Base-by-base conservation (phyloP, 2,329 filamentous ascomycete genomes). In the Neonectria punicea region DNA sequence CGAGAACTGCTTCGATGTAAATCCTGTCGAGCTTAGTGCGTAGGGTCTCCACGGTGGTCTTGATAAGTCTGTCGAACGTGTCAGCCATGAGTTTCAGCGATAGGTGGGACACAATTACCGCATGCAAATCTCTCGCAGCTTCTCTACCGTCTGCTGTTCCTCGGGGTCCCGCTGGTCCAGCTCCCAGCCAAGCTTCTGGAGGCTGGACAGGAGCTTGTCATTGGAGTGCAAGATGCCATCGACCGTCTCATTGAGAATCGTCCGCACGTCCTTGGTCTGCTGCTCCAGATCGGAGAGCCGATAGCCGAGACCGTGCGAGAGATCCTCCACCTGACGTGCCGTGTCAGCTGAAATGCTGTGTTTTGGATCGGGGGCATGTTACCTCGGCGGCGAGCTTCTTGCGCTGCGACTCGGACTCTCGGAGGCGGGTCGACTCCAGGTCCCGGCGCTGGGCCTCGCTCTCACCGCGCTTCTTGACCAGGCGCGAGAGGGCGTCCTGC, bases 151-250 rank as follows among this genome's bases (percentile, higher is more conserved):
- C 59, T 83, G 78, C 49, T 86, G 80, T 53, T 89, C 85, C 9
- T 86, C 84, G 0, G 82, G 80, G 25, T 85, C 80, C 51, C 85
- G 82, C 5, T 81, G 81, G 10, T 87, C 81, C 4, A 92, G 82
- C 68, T 90, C 89, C 63, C 84, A 85, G 0, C 89, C 85, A 2
- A 93, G 82, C 68, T 91, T 91, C 73, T 91, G 88, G 3, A 93
- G 80, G 63, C 89, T 89, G 20, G 85, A 81, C 1, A 93, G 79
- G 2, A 92, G 81, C 66, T 87, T 88, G 73, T 93, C 90, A 65
- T 93, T 90, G 1, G 88, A 86, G 9, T 82, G 81, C 9, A 92
- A 78, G 11, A 86, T 76, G 16, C 79, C 80, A 22, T 84, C 81
- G 0, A 89, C 79, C 1, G 83, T 83, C 60, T 84, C 80, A 51